Evolutionary conservation across 805 yeast species (phyloP).

Genomic region (Cyberlindnera maritima): DNA sequence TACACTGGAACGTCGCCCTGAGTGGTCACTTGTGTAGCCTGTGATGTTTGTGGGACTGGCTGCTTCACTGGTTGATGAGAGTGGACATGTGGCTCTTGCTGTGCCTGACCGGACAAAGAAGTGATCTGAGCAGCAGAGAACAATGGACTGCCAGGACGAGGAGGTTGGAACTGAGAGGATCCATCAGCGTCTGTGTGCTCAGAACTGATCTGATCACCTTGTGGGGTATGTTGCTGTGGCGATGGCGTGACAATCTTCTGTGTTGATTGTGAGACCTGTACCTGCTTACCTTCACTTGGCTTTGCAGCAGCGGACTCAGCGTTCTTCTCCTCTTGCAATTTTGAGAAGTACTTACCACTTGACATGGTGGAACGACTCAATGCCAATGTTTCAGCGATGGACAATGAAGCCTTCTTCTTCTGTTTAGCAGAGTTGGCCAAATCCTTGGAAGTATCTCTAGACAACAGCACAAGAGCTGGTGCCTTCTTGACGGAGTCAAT

Average conservation of each 20-base stretch:
- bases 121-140: background rate
- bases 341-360: conserved; percentile 29
- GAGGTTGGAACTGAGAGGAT: background rate
- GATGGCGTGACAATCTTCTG: no score
- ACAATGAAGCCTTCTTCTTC: conserved; percentile 34
- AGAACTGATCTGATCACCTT: background rate
- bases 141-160: background rate
- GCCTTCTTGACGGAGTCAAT: conserved; percentile 23
- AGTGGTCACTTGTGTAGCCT: background rate
- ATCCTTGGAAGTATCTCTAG: conserved; percentile 28
- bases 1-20: conserved; percentile 3
- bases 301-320: conserved; percentile 4
- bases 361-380: conserved; percentile 47
- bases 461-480: conserved; percentile 22
- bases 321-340: conserved; percentile 20
- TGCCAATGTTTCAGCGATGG: conserved; percentile 62
- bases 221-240: background rate
- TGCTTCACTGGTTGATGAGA: background rate
- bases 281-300: background rate
- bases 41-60: background rate
- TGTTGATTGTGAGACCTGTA: background rate
- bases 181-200: background rate
- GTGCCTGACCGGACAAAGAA: no score
- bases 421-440: conserved; percentile 23
- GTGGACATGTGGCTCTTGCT: no score